Percentiles rank a stretch among this genome's conserved stretches.
phyloP scores from a whole-genome alignment of 1,284 basidiomycete species.

The Cryptococcus sp. region DNA sequence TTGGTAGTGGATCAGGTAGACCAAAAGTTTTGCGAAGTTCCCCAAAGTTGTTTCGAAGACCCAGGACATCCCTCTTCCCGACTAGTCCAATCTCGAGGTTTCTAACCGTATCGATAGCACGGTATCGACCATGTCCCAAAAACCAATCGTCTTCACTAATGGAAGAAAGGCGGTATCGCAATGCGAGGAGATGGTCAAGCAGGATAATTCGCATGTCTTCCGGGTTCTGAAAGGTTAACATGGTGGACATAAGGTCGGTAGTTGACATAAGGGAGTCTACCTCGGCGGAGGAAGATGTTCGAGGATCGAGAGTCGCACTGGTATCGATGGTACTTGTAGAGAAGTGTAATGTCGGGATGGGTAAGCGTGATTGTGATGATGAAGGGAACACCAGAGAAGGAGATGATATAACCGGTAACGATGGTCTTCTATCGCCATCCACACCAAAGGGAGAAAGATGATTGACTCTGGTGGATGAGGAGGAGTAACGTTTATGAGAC shows the following conservation, averaged over 20 bases:
- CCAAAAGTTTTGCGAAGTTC: constrained; percentile 8
- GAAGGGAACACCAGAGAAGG: background rate
- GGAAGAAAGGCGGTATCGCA: constrained; percentile 22
- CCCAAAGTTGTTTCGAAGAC: constrained; percentile 12
- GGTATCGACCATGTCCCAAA: constrained; percentile 23
- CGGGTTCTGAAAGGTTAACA: constrained; percentile 7
- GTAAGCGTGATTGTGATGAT: background rate
- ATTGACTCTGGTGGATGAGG: constrained; percentile 7
- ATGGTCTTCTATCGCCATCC: constrained; percentile 23
- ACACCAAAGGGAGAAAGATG: background rate
- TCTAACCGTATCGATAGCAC: constrained; percentile 14
- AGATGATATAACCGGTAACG: constrained; percentile 19
- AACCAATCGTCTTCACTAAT: constrained; percentile 26
- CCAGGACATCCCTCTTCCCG: constrained; percentile 19
- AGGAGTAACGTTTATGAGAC: constrained; percentile 14
- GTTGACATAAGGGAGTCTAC: background rate
- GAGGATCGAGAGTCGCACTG: background rate
- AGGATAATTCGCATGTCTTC: constrained; percentile 11
- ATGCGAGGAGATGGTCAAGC: constrained; percentile 20
- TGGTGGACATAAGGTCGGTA: constrained; percentile 5
- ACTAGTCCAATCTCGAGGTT: constrained; percentile 15
- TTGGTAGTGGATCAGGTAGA: background rate
- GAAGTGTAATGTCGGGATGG: background rate
- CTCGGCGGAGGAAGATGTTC: background rate
- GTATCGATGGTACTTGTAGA: background rate